Percentiles rank a stretch among this genome's conserved stretches.
Conservation (phyloP, 2,329 filamentous ascomycete species). For the Lecanicillium sp. region DNA sequence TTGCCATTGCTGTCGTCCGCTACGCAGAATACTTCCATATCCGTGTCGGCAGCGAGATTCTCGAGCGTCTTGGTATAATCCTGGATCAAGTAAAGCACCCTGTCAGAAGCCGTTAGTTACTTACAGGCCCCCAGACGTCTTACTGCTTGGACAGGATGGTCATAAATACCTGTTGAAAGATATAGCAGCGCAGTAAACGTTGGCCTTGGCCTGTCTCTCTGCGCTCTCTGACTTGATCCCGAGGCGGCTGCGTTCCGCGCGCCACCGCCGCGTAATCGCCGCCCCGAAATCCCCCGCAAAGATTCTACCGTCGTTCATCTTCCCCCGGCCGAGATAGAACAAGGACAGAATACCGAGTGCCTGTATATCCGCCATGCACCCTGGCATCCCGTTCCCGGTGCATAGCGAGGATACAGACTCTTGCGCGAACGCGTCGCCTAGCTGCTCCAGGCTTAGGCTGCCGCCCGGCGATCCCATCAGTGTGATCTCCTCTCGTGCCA, state of each 20-base stretch:
- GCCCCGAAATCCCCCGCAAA: slow-evolving; percentile 1
- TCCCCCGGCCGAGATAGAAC: neutral
- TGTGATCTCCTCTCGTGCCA: neutral
- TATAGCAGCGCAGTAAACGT: slow-evolving; percentile 1
- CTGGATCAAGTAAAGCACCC: neutral
- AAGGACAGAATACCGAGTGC: slow-evolving; percentile 1
- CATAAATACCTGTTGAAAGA: slow-evolving; percentile 7
- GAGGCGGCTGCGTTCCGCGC: neutral
- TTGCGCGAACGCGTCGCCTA: neutral
- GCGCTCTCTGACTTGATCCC: neutral
- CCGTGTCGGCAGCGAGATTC: neutral
- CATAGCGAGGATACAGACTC: neutral
- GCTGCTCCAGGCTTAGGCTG: neutral
- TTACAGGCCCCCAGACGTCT: too few relatives aligned
- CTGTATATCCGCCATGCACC: slow-evolving; percentile 1
- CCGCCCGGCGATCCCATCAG: neutral
- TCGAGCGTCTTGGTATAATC: neutral
- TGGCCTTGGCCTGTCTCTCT: neutral
- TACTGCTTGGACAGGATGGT: too few relatives aligned
- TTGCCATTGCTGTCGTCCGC: neutral
- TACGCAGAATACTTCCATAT: too few relatives aligned
- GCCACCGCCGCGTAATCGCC: neutral
- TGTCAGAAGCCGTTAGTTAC: too few relatives aligned
- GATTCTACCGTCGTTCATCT: neutral
- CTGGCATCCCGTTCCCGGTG: neutral